Percentiles rank a stretch among this genome's conserved stretches.
These are phyloP conservation scores for Fallopia convolvulus DNA, from an alignment of 148 eudicot genomes.

Conservation along the genomic window DNA sequence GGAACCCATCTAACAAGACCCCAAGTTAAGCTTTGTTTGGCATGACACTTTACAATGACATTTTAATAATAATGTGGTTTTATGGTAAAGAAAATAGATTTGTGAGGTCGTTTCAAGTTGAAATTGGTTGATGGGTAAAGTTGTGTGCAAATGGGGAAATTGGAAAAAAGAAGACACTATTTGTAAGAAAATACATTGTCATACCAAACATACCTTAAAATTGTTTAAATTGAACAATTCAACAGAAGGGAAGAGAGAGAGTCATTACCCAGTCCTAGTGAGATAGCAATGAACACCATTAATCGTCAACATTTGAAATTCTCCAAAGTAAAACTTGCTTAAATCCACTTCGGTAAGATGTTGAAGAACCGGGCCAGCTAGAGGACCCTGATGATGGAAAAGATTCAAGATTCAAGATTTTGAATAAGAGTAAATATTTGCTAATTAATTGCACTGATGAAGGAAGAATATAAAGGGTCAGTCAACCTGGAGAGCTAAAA, in stretches of 20 bases:
- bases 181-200: no score
- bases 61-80: no score
- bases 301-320: constrained; percentile 55
- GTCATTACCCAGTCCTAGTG: constrained; percentile 86
- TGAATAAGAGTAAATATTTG: background rate
- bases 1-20: no score
- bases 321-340: constrained; percentile 91
- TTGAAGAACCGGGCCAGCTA: constrained; percentile 88
- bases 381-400: constrained; percentile 70
- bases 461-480: constrained; percentile 1
- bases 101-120: no score
- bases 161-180: no score
- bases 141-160: no score
- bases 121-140: no score
- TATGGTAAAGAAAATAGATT: no score
- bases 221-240: background rate
- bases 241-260: background rate
- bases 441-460: background rate
- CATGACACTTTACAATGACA: no score
- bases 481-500: constrained; percentile 83
- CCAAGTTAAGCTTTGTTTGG: no score
- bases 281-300: constrained; percentile 75
- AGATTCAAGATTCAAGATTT: background rate
- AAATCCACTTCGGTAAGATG: constrained; percentile 76
- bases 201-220: no score